These are phyloP conservation scores for Exserohilum turcica DNA, from an alignment of 2,329 filamentous ascomycete species.

Conservation along the genomic window DNA sequence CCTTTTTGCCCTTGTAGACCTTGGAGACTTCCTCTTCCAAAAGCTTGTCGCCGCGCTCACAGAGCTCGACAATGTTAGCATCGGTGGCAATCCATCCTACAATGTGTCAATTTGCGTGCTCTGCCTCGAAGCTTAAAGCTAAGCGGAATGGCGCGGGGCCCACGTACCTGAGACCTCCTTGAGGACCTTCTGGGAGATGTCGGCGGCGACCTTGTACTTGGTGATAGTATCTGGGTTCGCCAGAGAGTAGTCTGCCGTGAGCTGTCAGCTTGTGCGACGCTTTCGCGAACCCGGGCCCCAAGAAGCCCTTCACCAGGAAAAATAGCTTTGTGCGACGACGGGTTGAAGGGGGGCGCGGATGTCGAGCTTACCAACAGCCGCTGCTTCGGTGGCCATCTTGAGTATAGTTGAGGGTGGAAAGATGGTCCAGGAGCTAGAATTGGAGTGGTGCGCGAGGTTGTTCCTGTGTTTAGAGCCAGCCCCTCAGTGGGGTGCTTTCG, in stretches of 20 bases:
- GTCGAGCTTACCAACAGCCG: conserved; percentile 35
- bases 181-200: conserved; percentile 95
- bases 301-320: conserved; percentile 8
- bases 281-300: conserved; percentile 17
- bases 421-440: conserved; percentile 29
- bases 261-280: conserved; percentile 34
- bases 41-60: conserved; percentile 93
- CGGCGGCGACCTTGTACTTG: conserved; percentile 97
- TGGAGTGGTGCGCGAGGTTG: conserved; percentile 30
- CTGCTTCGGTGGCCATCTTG: conserved; percentile 44
- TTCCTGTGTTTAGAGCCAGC: conserved; percentile 41
- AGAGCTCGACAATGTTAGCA: conserved; percentile 91
- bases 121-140: conserved; percentile 3
- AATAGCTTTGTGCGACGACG: not conserved
- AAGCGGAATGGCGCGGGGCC: conserved; percentile 7
- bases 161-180: conserved; percentile 72
- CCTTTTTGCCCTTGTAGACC: conserved; percentile 98
- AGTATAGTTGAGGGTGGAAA: conserved; percentile 25
- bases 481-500: conserved; percentile 38
- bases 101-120: conserved; percentile 31
- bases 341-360: not conserved
- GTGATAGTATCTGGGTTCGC: conserved; percentile 93
- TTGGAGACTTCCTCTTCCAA: conserved; percentile 91
- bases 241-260: conserved; percentile 75
- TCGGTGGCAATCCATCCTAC: conserved; percentile 76